Percentiles rank a stretch among this genome's conserved stretches.
Conservation (phyloP, 768 basidiomycete genomes). For the Coprinopsis strossmayeri region DNA sequence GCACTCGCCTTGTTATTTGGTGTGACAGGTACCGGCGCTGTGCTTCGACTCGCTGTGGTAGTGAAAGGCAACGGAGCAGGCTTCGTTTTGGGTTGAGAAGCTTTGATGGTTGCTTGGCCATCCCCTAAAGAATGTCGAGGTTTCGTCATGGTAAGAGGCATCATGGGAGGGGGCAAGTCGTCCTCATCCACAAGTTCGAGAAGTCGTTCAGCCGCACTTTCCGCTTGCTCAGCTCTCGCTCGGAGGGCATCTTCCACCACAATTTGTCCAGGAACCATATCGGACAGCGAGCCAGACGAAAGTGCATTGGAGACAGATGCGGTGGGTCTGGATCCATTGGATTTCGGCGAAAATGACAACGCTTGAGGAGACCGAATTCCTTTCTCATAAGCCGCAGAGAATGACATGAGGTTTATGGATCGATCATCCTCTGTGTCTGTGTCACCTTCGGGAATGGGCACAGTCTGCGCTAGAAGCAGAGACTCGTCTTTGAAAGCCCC, state of each 20-base stretch:
- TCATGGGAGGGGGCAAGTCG: slow-evolving; percentile 34
- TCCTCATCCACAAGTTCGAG: slow-evolving; percentile 74
- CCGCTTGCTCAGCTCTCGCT: slow-evolving; percentile 87
- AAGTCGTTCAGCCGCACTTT: slow-evolving; percentile 84
- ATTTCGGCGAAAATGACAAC: slow-evolving; percentile 50
- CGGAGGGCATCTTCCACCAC: slow-evolving; percentile 73
- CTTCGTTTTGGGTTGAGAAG: slow-evolving; percentile 32
- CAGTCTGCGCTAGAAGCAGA: slow-evolving; percentile 60
- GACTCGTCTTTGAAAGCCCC: slow-evolving; percentile 46
- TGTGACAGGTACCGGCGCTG: slow-evolving; percentile 51
- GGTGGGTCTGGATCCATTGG: slow-evolving; percentile 41
- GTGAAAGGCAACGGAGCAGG: slow-evolving; percentile 26
- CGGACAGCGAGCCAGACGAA: slow-evolving; percentile 44
- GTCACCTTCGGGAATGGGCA: slow-evolving; percentile 71
- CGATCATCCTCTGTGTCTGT: slow-evolving; percentile 63
- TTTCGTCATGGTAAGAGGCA: background rate
- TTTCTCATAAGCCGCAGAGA: slow-evolving; percentile 62
- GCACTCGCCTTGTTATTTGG: slow-evolving; percentile 53
- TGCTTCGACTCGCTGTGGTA: too few species aligned
- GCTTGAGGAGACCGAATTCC: slow-evolving; percentile 32
- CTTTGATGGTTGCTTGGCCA: slow-evolving; percentile 25
- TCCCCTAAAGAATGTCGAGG: slow-evolving; percentile 32
- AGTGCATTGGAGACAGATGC: slow-evolving; percentile 51
- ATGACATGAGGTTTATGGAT: slow-evolving; percentile 60
- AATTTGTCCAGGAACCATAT: slow-evolving; percentile 22